Evolutionary conservation across 306 rosid species (phyloP).

Genomic region (Dryas alaskensis): DNA sequence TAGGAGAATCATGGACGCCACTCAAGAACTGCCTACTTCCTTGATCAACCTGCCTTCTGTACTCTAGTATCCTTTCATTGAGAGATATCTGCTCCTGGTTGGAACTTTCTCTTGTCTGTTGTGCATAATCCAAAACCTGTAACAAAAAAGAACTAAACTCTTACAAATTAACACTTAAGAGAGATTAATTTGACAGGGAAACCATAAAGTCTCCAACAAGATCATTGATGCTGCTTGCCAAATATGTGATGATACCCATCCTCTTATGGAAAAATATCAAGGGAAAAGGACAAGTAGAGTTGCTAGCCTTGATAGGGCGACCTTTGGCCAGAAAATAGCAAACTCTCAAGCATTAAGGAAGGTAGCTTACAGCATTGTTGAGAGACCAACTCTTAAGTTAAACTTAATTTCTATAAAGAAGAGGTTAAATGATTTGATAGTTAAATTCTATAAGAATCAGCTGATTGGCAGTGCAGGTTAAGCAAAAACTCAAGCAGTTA

Average conservation of each 20-base stretch:
- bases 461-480: neutral
- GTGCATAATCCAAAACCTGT: constrained; percentile 64
- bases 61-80: constrained; percentile 61
- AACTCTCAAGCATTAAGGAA: neutral
- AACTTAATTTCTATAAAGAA: neutral
- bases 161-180: neutral
- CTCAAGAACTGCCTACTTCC: constrained; percentile 56
- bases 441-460: neutral
- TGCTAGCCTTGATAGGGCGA: neutral
- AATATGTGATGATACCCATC: neutral
- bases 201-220: neutral
- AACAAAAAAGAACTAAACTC: constrained; percentile 29
- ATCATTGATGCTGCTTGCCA: neutral
- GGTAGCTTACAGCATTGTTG: neutral
- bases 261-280: neutral
- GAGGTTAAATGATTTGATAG: neutral
- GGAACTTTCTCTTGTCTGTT: constrained; percentile 57
- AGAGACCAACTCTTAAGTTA: neutral
- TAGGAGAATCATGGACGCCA: constrained; percentile 43
- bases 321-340: neutral
- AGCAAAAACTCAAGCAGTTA: neutral
- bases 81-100: constrained; percentile 61
- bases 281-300: neutral
- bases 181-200: neutral
- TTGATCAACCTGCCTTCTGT: constrained; percentile 51